Conservation (phyloP, 495 filamentous ascomycete species). For the Penicillium dipodomyicola region DNA sequence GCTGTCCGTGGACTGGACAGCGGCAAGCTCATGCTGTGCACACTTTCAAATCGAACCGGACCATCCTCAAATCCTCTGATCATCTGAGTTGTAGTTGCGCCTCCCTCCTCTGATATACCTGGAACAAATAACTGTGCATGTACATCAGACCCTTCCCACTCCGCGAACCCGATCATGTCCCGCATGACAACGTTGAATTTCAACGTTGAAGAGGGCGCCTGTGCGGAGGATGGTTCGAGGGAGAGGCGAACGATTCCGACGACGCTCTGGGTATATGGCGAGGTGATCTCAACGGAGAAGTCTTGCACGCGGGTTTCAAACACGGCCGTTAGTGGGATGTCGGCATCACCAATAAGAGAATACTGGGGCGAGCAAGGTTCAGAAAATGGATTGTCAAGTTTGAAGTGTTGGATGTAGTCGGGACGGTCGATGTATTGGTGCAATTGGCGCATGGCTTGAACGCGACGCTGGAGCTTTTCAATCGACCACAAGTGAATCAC, state of each 20-base stretch:
- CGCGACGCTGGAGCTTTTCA: slow-evolving; percentile 82
- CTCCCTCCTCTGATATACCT: slow-evolving; percentile 86
- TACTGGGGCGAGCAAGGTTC: slow-evolving; percentile 88
- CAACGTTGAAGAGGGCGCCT: slow-evolving; percentile 85
- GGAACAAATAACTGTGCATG: slow-evolving; percentile 96
- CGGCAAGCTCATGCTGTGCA: slow-evolving; percentile 98
- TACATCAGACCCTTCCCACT: slow-evolving; percentile 92
- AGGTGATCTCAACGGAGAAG: slow-evolving; percentile 83
- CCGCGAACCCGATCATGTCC: slow-evolving; percentile 92
- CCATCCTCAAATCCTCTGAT: slow-evolving; percentile 93
- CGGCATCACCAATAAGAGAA: slow-evolving; percentile 88
- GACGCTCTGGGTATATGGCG: slow-evolving; percentile 86
- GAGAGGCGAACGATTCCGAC: slow-evolving; percentile 88
- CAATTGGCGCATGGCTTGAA: slow-evolving; percentile 91
- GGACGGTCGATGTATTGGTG: slow-evolving; percentile 94
- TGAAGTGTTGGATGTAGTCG: slow-evolving; percentile 75
- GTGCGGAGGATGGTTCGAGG: slow-evolving; percentile 88
- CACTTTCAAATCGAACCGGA: slow-evolving; percentile 92
- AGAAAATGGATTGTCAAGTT: slow-evolving; percentile 70
- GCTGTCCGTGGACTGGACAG: slow-evolving; percentile 72
- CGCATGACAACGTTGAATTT: slow-evolving; percentile 99
- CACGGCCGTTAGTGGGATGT: slow-evolving; percentile 89
- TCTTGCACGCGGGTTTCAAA: slow-evolving; percentile 96
- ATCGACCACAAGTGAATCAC: slow-evolving; percentile 94
- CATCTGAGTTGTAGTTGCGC: slow-evolving; percentile 90